phyloP scores from a whole-genome alignment of 2,329 filamentous ascomycete species.

The Sporothrix globosa region DNA sequence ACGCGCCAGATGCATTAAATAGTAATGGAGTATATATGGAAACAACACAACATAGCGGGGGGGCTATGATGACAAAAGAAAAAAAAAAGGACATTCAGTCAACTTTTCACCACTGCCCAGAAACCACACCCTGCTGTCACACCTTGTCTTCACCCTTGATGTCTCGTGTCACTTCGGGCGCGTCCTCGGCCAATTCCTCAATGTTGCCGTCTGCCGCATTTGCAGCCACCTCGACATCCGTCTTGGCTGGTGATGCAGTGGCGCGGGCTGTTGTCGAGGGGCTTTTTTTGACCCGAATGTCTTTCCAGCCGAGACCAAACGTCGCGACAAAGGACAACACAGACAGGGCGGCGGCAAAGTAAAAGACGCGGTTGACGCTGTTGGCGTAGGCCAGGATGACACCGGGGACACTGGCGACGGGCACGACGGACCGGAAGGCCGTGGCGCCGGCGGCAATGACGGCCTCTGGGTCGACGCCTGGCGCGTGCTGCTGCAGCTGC shows the following conservation, averaged over 20 bases:
- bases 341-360: conserved; percentile 43
- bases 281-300: conserved; percentile 9
- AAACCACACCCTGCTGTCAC: not conserved
- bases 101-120: not conserved
- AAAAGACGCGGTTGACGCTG: conserved; percentile 46
- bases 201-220: not conserved
- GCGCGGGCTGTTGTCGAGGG: not conserved
- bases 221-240: not conserved
- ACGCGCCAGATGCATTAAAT: too few relatives aligned
- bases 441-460: conserved; percentile 15
- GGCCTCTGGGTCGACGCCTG: conserved; percentile 5
- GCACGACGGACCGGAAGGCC: conserved; percentile 41
- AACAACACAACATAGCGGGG: not conserved
- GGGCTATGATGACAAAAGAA: not conserved
- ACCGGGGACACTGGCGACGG: conserved; percentile 40
- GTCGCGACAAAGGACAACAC: not conserved
- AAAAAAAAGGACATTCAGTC: not conserved
- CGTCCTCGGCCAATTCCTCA: not conserved
- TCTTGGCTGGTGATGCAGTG: not conserved
- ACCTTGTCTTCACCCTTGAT: not conserved
- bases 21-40: too few relatives aligned
- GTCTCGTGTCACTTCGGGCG: not conserved
- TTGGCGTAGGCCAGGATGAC: conserved; percentile 46
- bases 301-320: conserved; percentile 2
- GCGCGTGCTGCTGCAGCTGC: not conserved